Evolutionary conservation across 2,329 filamentous ascomycete genomes (phyloP), one percentile per base, ranked within the genome.

Genomic region (Aspergillus nomiae): DNA sequence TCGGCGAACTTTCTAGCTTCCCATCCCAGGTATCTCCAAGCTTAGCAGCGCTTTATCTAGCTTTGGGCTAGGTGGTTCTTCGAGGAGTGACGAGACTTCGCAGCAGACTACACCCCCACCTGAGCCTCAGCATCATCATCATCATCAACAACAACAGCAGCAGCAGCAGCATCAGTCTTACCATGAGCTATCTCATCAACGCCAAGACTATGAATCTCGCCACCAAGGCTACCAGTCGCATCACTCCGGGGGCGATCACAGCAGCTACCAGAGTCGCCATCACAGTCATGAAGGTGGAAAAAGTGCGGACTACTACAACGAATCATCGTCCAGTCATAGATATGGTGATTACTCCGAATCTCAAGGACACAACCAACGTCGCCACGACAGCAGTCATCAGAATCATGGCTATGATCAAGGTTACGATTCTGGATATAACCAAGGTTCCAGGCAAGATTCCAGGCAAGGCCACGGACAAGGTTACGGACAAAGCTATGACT

Each of bases 1-100:
- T 72, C 69, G 71, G 73, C 24, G 69, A 74, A 45, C 62, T 77
- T n/a, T 72, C 71, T 43, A 71, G 67, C 43, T 78, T 11, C 74
- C 74, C 28, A 78, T 78, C 51, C 75, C 75, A 1, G 78, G 78
- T 9, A 73, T 79, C 41, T 78, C 76, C 7, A 77, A 78, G 56
- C 65, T 77, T 9, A 72, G 72, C 38, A 72, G 70, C 46, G 73
- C 70, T 8, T 69, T 77, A 51, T 73, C 76, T 4, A 68, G 66
- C 57, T 67, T 77, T 32, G 65, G 72, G 24, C 69, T 74, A 5
- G 71, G 73, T 26, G 72, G 73, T 3, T 65, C 67, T 12, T 68
- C 67, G 19, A 67, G 72, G 38, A 67, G 70, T 3, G 56, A 72
- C 36, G 45, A 56, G n/a, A 12, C 28, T 12, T 26, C 56, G 10